A percentile compares a stretch with the other conserved stretches of the same genome.
These are phyloP conservation scores for Mycena capillaripes DNA, from an alignment of 768 basidiomycete genomes.

Conservation along the genomic window DNA sequence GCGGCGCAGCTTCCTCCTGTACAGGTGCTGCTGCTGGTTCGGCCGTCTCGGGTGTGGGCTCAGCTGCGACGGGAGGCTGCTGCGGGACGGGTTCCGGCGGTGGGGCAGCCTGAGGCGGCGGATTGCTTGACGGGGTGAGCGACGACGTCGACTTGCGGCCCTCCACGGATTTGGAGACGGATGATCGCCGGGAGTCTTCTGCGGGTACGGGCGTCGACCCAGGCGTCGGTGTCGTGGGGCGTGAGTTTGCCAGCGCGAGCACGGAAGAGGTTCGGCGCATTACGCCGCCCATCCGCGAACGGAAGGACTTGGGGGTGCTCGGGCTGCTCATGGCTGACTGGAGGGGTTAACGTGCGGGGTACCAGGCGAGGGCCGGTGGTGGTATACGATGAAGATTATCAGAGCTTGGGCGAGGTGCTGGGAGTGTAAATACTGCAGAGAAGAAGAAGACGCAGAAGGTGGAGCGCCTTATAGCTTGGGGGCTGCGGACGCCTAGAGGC, in stretches of 20 bases:
- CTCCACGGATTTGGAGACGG: constrained; percentile 23
- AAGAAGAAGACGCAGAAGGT: not conserved
- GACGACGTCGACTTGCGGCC: constrained; percentile 27
- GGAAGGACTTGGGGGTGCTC: constrained; percentile 57
- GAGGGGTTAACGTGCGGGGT: constrained; percentile 15
- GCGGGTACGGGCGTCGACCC: constrained; percentile 39
- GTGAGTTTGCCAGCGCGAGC: constrained; percentile 51
- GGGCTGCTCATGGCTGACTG: constrained; percentile 49
- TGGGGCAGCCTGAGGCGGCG: not conserved
- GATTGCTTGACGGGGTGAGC: constrained; percentile 7
- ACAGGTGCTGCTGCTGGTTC: constrained; percentile 24
- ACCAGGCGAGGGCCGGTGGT: not conserved
- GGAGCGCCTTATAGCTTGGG: constrained; percentile 24
- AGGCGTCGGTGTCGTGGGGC: constrained; percentile 48
- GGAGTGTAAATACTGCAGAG: not conserved
- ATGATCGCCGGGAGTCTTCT: constrained; percentile 7
- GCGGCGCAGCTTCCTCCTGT: not conserved
- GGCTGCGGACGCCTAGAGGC: constrained; percentile 27
- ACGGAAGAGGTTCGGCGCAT: constrained; percentile 74
- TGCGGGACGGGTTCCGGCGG: not conserved
- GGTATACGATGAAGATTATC: not conserved
- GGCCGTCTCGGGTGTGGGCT: constrained; percentile 41
- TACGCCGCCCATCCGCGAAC: constrained; percentile 71
- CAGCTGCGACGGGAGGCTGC: not conserved
- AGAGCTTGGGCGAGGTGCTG: not conserved